Evolutionary conservation across 2,329 filamentous ascomycete species (phyloP), one percentile per base, ranked within the genome.

Genomic region (Ophiocordyceps camponoti-saundersi): DNA sequence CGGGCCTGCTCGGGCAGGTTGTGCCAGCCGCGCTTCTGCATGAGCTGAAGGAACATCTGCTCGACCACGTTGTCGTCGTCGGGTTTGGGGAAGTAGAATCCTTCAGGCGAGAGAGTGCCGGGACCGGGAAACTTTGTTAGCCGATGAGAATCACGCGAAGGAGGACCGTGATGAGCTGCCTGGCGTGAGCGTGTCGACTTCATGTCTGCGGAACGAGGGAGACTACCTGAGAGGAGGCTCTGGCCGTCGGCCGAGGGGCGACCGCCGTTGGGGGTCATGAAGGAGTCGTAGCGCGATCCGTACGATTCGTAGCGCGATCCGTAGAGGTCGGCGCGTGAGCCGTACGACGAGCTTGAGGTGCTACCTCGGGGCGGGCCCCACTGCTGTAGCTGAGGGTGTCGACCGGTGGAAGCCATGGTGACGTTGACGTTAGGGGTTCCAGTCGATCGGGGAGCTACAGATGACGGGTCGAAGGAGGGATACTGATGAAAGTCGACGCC

Each of bases 21-120:
- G 67, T 95, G 92, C 86, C 89, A 96, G 53, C 90, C 92, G 66
- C 92, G 79, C 67, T 95, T 95, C 59, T 94, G 85, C 92, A 98
- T 96, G 53, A 98, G 69, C 46, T 87, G 82, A 57, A 89, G 72
- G 59, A 96, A 96, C 70, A 95, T 85, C 58, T 89, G 80, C 60
- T 96, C 87, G 43, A 95, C 84, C 15, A 94, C 68, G 49, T 80
- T 77, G 58, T 93, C 87, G 61, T 93, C 85, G 46, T 80, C 75
- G 16, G 87, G 87, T 55, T 83, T 79, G 44, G 79, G 75, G 46
- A 92, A 76, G 51, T 79, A 65, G 54, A 79, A 77, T 22, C 67
- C 69, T 36, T 77, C 73, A 52, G 66, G 64, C 36, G 63, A 60
- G 42, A 61, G 60, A 49, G 53, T 47, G 48, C 58, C 53, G 52